Base-by-base conservation (phyloP, 2,329 filamentous ascomycete genomes). In the Diaporthe citrichinensis region DNA sequence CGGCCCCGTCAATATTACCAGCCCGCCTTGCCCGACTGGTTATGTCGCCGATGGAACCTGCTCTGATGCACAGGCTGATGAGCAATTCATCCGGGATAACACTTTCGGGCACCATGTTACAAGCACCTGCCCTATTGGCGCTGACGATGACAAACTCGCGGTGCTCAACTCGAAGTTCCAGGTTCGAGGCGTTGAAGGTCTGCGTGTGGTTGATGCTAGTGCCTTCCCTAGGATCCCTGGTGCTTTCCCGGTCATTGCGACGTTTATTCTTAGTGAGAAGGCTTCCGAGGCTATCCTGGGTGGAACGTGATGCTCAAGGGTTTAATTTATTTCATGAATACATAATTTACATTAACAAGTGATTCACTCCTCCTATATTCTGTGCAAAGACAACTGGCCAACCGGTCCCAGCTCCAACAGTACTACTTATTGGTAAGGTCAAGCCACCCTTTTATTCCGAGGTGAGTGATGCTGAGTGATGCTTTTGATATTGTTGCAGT, bases 171-270 rank as follows among this genome's bases (percentile, higher is more conserved):
- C 62, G 7, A 67, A 67, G 8, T 68, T 68, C 44, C 44, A 68
- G 46, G 62, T 68, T 23, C 28, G 62, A 39, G 88, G 10, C 82
- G 83, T 58, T 85, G 87, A 36, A 87, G 86, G 15, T 80, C 46
- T 75, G 14, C 44, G 68, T 4, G 73, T 75, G 1, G 73, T 67
- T 57, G 73, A 75, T 62, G 58, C 73, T 28, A 75, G 73, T 41
- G 58, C 71, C 20, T 72, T 75, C 34, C 73, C 73, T 6, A 31
- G 62, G 46, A 51, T 76, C 17, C 62, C 62, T 25, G 62, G 44
- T 25, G 62, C 62, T 51, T 68, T 68, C 44, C 62, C 62, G 5
- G 44, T 68, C 3, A 68, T 68, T 39, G 28, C 62, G 44, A 68
- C 62, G 14, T 68, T 67, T 12, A 68, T 68, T 9, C 46, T 68